phyloP scores from a whole-genome alignment of 2,329 filamentous ascomycete species.

The Salinomyces thailandicus region DNA sequence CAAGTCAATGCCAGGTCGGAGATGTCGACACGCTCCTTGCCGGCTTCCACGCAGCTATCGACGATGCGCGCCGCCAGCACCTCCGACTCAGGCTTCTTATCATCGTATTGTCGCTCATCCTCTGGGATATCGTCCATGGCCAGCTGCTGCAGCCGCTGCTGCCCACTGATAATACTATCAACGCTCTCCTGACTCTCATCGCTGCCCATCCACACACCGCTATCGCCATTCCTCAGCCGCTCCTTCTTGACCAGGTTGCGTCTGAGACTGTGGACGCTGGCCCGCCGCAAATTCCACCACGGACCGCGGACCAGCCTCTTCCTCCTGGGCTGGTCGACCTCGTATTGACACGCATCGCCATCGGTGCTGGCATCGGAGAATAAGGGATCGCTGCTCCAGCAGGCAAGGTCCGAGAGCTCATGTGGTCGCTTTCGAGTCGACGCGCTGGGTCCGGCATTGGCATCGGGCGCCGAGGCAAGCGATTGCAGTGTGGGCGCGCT shows the following conservation, averaged over 20 bases:
- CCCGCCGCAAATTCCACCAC: conserved; percentile 47
- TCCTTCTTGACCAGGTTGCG: conserved; percentile 34
- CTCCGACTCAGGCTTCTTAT: conserved; percentile 8
- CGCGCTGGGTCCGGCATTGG: conserved; percentile 6
- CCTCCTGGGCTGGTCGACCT: conserved; percentile 44
- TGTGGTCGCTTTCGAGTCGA: conserved; percentile 23
- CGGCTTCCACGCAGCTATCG: conserved; percentile 38
- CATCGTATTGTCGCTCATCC: not conserved
- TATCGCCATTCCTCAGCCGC: conserved; percentile 52
- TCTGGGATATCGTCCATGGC: conserved; percentile 3
- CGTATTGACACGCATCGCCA: conserved; percentile 36
- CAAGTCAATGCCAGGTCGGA: conserved; percentile 43
- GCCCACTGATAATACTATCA: conserved; percentile 7
- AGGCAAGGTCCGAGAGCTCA: conserved; percentile 21
- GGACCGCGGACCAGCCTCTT: conserved; percentile 56
- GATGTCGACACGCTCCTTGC: conserved; percentile 51
- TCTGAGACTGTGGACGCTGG: conserved; percentile 7
- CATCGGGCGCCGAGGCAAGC: conserved; percentile 5
- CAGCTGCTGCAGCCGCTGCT: conserved; percentile 6
- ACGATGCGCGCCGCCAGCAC: conserved; percentile 16
- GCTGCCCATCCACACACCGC: conserved; percentile 58
- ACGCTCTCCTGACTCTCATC: conserved; percentile 38
- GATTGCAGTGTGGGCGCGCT: conserved; percentile 14
- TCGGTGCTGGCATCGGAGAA: conserved; percentile 59
- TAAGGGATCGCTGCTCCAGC: conserved; percentile 55